Conservation (phyloP, 305 asterid species). For the Fraxinus paxiana region DNA sequence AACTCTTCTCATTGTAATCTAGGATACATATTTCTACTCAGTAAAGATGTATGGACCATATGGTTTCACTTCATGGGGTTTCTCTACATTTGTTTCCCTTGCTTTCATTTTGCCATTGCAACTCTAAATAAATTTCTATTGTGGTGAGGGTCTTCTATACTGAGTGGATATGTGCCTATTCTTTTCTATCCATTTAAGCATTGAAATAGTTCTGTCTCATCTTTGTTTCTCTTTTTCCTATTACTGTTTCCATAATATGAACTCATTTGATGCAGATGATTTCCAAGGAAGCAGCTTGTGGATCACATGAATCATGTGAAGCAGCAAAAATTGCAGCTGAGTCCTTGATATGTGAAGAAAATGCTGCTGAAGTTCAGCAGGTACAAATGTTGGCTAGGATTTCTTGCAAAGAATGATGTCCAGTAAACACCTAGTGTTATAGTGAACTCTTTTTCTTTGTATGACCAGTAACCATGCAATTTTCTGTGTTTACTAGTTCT, state of each 20-base stretch:
- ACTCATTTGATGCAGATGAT: constrained; percentile 45
- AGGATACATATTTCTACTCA: background rate
- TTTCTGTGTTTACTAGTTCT: constrained; percentile 7
- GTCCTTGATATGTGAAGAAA: constrained; percentile 32
- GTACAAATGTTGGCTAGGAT: constrained; percentile 34
- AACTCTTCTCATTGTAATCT: background rate
- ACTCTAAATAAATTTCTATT: background rate
- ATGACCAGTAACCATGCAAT: background rate
- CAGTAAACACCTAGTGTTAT: constrained; percentile 2
- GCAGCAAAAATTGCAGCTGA: constrained; percentile 34
- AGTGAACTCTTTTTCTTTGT: background rate
- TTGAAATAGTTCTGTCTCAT: background rate
- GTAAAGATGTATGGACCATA: background rate
- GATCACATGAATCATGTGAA: constrained; percentile 28
- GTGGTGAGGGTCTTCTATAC: background rate
- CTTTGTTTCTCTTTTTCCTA: constrained; percentile 7
- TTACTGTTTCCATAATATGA: constrained; percentile 16
- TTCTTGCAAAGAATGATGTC: constrained; percentile 12
- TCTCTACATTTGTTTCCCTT: background rate
- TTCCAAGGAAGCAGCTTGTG: constrained; percentile 42
- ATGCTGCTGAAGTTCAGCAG: constrained; percentile 49
- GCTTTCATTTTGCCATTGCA: background rate
- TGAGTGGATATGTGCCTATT: background rate
- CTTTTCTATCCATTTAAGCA: background rate
- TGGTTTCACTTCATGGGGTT: background rate